Evolutionary conservation across 495 filamentous ascomycete genomes (phyloP), one percentile per base, ranked within the genome.

Genomic region (Terfezia claveryi): DNA sequence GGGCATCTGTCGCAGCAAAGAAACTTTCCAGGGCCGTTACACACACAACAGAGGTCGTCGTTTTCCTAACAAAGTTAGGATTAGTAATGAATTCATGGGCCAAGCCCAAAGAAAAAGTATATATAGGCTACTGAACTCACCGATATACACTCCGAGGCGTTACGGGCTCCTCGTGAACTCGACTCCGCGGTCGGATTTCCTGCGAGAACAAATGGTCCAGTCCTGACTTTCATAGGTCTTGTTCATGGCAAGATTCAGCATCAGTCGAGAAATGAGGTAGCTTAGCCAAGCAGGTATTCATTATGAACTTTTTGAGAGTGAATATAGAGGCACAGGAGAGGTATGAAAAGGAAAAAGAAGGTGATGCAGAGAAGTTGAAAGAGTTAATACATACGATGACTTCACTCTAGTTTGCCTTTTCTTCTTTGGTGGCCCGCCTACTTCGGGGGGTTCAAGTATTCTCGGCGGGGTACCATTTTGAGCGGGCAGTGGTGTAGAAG

Each of bases 1-100:
- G 76, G 74, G 70, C 91, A 98, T 51, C 81, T 82, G 67, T 96
- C 91, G 67, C 91, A 98, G 69, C 89, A 94, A 56, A 96, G 70
- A 27, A 98, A 71, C 53, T 81, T 73, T n/a, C 91, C 91, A 54
- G 76, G 80, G 44, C 79, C 78, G 59, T 80, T 77, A 68, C 91
- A 98, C 10, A 85, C 74, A 51, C 76, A 74, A 69, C 91, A 98
- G 61, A 80, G 78, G 60, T 98, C 91, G 59, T 86, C 83, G 64
- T 94, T 94, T 51, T 92, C 83, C 61, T 82, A 51, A 20, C 27
- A 20, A 23, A 46, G 12, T 20, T 14, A 46, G 12, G 17, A 46
- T 46, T 46, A 46, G 41, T 46, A n/a, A 51, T 51, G 12, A 20
- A 20, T 4, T 23, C 27, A 27, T 5, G 23, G 50, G 6, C 5